phyloP scores from a whole-genome alignment of 1,139 yeast species.

The Tardiomyces digboiensis region DNA sequence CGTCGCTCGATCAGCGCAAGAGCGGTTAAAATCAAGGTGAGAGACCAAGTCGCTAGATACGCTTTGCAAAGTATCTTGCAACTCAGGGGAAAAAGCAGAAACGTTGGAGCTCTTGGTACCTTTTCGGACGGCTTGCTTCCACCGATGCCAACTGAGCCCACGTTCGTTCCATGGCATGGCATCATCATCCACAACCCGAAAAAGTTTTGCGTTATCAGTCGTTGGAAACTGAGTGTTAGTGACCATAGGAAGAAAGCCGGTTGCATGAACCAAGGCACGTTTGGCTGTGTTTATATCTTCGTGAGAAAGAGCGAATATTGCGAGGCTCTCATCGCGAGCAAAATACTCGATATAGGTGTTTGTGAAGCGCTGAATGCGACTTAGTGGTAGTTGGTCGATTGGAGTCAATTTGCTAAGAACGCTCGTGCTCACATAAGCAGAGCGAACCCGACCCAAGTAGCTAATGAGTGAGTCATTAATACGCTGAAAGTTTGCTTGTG shows the following conservation, averaged over 20 bases:
- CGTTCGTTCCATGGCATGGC: constrained; percentile 20
- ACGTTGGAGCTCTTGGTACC: background rate
- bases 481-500: constrained; percentile 23
- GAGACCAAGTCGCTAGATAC: background rate
- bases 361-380: constrained; percentile 18
- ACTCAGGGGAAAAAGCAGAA: background rate
- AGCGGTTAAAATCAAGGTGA: background rate
- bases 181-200: constrained; percentile 19
- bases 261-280: constrained; percentile 13
- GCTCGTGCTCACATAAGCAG: constrained; percentile 11
- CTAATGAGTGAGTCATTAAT: constrained; percentile 19
- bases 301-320: constrained; percentile 10
- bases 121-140: constrained; percentile 5
- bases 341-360: constrained; percentile 15
- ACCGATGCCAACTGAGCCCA: constrained; percentile 14
- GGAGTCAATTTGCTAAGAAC: constrained; percentile 9
- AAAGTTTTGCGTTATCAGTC: constrained; percentile 5
- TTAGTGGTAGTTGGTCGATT: constrained; percentile 15
- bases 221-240: constrained; percentile 8
- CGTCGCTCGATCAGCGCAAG: constrained; percentile 8
- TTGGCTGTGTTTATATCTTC: constrained; percentile 14
- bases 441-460: constrained; percentile 10
- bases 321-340: constrained; percentile 5
- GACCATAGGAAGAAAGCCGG: constrained; percentile 13
- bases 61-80: background rate